A percentile compares a stretch with the other conserved stretches of the same genome.
Evolutionary conservation across 2,329 filamentous ascomycete genomes (phyloP).

Genomic region (Aspergillus fischeri): DNA sequence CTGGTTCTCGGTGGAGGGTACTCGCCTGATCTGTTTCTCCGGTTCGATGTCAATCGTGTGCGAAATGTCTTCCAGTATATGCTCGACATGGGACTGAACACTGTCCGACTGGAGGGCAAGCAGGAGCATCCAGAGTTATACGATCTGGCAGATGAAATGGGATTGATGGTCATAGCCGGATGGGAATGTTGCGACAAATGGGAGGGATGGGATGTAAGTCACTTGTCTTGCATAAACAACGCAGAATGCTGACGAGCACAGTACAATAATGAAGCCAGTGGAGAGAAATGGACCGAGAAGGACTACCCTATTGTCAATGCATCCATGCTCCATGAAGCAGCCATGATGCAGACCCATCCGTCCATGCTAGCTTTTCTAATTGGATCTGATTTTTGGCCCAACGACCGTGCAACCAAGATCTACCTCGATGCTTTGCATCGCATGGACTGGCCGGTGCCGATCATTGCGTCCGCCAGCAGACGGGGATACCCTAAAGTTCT

Average conservation of each 20-base stretch:
- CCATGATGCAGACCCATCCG: slow-evolving; percentile 58
- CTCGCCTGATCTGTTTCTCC: slow-evolving; percentile 58
- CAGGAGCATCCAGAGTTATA: slow-evolving; percentile 61
- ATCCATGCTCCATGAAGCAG: slow-evolving; percentile 57
- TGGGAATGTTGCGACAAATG: slow-evolving; percentile 68
- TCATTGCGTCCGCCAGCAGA: slow-evolving; percentile 56
- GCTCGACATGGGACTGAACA: slow-evolving; percentile 61
- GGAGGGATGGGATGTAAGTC: slow-evolving; percentile 53
- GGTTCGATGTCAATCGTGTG: slow-evolving; percentile 51
- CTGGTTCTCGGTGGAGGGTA: slow-evolving; percentile 61
- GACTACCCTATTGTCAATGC: slow-evolving; percentile 55
- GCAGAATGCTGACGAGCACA: slow-evolving; percentile 10
- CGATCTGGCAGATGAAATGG: slow-evolving; percentile 54
- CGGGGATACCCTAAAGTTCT: slow-evolving; percentile 51
- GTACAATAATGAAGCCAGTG: slow-evolving; percentile 54
- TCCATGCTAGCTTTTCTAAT: slow-evolving; percentile 56
- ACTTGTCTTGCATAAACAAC: neutral
- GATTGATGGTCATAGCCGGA: slow-evolving; percentile 59
- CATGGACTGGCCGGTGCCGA: slow-evolving; percentile 54
- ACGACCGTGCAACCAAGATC: slow-evolving; percentile 52
- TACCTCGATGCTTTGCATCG: slow-evolving; percentile 50
- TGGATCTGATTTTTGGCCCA: slow-evolving; percentile 62
- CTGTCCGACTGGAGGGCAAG: slow-evolving; percentile 61
- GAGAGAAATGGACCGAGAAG: slow-evolving; percentile 45
- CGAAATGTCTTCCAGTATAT: slow-evolving; percentile 49